Evolutionary conservation across 148 eudicot genomes (phyloP), one percentile per base, ranked within the genome.

Genomic region (Pharnaceum exiguum): DNA sequence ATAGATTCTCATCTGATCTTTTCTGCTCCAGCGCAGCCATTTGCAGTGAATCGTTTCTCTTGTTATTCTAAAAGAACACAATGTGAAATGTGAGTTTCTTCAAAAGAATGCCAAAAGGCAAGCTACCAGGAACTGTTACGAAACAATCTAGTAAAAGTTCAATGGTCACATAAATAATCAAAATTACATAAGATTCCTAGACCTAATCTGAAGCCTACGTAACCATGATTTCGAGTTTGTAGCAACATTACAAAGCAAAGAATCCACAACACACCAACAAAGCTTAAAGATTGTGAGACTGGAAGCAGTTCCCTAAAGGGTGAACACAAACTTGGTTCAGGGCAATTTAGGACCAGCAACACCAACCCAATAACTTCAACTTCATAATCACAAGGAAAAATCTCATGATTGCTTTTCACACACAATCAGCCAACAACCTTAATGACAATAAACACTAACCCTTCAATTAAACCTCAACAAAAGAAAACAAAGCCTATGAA

Each of bases 21-120:
- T 59, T 75, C 69, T 88, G 95, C 80, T 88, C 96, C 79, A 74
- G 46, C 7, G 90, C 79, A 50, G 96, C 98, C 95, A 83, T 66
- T 67, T 75, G 75, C 55, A 93, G 88, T 19, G 81, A 81, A 76
- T 38, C 71, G 73, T 79, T 81, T 55, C 73, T 78, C 47, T 68
- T 64, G 55, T 79, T 71, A 71, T 82, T 88, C 98, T 93, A 68
- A 46, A 33, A 42, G 21, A 33, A 18, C 38, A 66, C 5, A 49
- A 17, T 46, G 6, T 45, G 29, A 26, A n/a, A 57, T 48, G 47
- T 39, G 21, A 23, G 44, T 2, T 25, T 22, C 42, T 40, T 5
- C 40, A 48, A 28, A 17, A 49, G 19, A 50, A 37, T 39, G 36
- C 42, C 48, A 30, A 35, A 55, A 25, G 27, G 3, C 7, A 12